Evolutionary conservation across 441 rosid genomes (phyloP), one percentile per base, ranked within the genome.

Genomic region (Mallotus japonicus): DNA sequence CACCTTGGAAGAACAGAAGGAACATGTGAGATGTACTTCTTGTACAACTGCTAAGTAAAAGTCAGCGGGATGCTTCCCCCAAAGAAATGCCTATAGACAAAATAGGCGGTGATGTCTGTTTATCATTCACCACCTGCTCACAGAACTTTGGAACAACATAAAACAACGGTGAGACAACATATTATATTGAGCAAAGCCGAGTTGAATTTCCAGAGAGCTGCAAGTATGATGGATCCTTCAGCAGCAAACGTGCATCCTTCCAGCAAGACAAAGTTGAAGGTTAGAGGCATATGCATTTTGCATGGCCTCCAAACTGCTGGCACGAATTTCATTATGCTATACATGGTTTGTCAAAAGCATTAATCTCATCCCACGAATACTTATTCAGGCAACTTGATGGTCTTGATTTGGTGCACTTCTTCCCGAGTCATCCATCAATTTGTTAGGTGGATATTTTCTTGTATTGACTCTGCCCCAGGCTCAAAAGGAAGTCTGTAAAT

Each of bases 401-500:
- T 69, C 55, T 51, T 49, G 50, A 69, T 57, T 17, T 32, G 32
- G 34, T 34, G 49, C 57, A 24, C 46, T 32, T 74, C 28, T 37
- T 34, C 65, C 58, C 14, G 5, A 24, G 50, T 53, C 53, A 47
- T 57, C 56, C 42, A 17, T 47, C 40, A 42, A 13, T 66, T 73
- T 53, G 6, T 70, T 75, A 74, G 76, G 80, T 14, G 24, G 81
- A 69, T 75, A 75, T 80, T 75, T 82, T 87, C 85, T 88, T 85
- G 78, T 80, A 88, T 44, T 76, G 84, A 70, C 85, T 87, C 75
- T 82, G 86, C 20, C 82, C 81, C 20, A 90, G 71, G 69, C 87
- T 84, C 71, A 81, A 80, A 60, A 90, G 84, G 85, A 90, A 90
- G 75, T 87, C 87, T 4, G 88, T 87, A 78, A 90, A 83, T 60